Base-by-base conservation (phyloP, 2,329 filamentous ascomycete genomes). In the Phyllosticta ampelicida region DNA sequence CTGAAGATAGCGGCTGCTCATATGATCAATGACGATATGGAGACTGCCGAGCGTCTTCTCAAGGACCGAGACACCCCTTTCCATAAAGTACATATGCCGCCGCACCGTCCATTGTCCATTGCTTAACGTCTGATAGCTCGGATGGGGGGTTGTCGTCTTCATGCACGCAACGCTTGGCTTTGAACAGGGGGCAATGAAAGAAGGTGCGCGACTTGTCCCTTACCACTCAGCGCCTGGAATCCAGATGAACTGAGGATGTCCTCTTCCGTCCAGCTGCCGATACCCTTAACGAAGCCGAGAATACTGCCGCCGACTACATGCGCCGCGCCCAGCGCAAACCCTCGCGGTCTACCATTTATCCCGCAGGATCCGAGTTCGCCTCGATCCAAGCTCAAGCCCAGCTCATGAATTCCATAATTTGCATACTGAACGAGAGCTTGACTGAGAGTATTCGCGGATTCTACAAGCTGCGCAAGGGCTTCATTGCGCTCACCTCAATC, bases 391-490 rank as follows among this genome's bases (percentile, higher is more conserved):
- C 90, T 4, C 85, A 96, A 74, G 83, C 89, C 1, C 89, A 96
- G 71, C 78, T 96, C 62, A 95, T 96, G 86, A 82, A 83, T 59
- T 91, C 91, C 0, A 86, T 99, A 1, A 85, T 96, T 0, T 89
- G 85, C 0, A 89, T 97, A 16, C 75, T 97, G 65, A 95, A 95
- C 63, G 94, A 97, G 75, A 96, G 89, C 68, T 74, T 97, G 65
- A 92, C 91, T 0, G 94, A 97, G 70, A 90, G 85, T 16, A 82
- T 97, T 70, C 90, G 86, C 72, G 90, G 90, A 5, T 97, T 97
- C 67, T 95, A 95, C 69, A 95, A 94, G 72, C 74, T 97, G 64
- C 81, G 92, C 61, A 95, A 95, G 70, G 92, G 92, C 0, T 97
- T 88, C 66, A 76, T 90, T 48, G 86, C 90, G 0, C 77, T 99